Evolutionary conservation across 2,329 filamentous ascomycete species (phyloP).

Genomic region (Paramyrothecium roridum): DNA sequence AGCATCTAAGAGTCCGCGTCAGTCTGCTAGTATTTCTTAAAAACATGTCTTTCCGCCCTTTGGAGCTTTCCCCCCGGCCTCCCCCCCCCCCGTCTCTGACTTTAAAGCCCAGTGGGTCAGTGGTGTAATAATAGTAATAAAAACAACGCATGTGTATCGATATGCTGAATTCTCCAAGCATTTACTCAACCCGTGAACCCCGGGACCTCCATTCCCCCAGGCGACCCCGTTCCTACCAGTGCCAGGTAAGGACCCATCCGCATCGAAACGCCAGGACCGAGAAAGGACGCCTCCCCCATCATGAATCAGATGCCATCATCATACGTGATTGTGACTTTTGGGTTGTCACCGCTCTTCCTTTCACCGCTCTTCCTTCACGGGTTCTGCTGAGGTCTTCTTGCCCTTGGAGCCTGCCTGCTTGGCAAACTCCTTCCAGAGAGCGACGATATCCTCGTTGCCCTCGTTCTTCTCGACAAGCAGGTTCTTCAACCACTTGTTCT

Average conservation of each 20-base stretch:
- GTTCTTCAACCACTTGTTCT: constrained; percentile 80
- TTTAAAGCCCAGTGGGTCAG: background rate
- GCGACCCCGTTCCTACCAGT: background rate
- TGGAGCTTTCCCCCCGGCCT: background rate
- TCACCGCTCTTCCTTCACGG: constrained; percentile 18
- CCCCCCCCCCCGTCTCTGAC: too few species aligned
- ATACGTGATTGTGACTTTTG: background rate
- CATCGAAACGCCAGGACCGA: constrained; percentile 4
- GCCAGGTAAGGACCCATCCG: background rate
- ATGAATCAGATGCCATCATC: background rate
- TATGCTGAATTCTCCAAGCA: background rate
- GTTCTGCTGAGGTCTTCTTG: constrained; percentile 2
- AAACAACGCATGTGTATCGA: background rate
- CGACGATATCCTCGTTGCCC: constrained; percentile 49
- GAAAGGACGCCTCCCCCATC: constrained; percentile 5
- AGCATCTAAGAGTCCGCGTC: too few species aligned
- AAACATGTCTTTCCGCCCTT: background rate
- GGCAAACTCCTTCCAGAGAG: constrained; percentile 49
- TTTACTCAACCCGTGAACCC: background rate
- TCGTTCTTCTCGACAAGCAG: constrained; percentile 80
- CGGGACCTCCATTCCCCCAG: background rate
- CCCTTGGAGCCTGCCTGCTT: constrained; percentile 23
- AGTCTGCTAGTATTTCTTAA: too few species aligned
- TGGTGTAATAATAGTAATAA: background rate
- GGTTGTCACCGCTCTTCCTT: constrained; percentile 16